Conservation (phyloP, 202 grass and related monocot genomes). For the Schoenoplectus triqueter region DNA sequence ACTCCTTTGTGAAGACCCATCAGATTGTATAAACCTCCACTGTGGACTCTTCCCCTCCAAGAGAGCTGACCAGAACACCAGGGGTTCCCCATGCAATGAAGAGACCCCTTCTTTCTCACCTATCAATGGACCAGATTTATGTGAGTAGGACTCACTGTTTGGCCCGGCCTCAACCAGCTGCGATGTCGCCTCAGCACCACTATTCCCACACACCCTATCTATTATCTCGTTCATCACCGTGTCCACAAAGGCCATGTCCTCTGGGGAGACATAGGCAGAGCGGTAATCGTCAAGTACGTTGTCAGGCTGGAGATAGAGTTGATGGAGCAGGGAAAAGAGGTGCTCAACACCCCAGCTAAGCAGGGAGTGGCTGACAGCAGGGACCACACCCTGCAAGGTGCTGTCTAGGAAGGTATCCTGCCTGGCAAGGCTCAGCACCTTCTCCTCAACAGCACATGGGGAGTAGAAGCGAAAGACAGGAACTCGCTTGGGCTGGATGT, state of each 20-base stretch:
- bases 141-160: constrained; percentile 66
- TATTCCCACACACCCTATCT: constrained; percentile 6
- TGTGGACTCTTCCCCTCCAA: constrained; percentile 61
- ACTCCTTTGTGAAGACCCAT: constrained; percentile 65
- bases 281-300: constrained; percentile 16
- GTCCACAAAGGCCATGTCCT: constrained; percentile 50
- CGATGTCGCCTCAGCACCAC: background rate
- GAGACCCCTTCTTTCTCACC: constrained; percentile 72
- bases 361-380: constrained; percentile 71
- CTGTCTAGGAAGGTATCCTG: constrained; percentile 68
- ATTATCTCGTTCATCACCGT: constrained; percentile 54
- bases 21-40: constrained; percentile 68
- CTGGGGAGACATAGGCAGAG: constrained; percentile 46
- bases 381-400: constrained; percentile 62
- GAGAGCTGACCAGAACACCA: constrained; percentile 72
- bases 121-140: constrained; percentile 48
- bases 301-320: constrained; percentile 50
- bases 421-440: constrained; percentile 77
- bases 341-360: constrained; percentile 83
- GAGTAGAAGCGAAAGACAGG: constrained; percentile 81
- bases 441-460: constrained; percentile 86
- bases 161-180: constrained; percentile 48
- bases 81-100: constrained; percentile 69
- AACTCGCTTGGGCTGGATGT: constrained; percentile 60
- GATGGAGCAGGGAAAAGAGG: constrained; percentile 70